These are phyloP conservation scores for Colletotrichum cereale DNA, from an alignment of 2,329 filamentous ascomycete species.

Conservation along the genomic window DNA sequence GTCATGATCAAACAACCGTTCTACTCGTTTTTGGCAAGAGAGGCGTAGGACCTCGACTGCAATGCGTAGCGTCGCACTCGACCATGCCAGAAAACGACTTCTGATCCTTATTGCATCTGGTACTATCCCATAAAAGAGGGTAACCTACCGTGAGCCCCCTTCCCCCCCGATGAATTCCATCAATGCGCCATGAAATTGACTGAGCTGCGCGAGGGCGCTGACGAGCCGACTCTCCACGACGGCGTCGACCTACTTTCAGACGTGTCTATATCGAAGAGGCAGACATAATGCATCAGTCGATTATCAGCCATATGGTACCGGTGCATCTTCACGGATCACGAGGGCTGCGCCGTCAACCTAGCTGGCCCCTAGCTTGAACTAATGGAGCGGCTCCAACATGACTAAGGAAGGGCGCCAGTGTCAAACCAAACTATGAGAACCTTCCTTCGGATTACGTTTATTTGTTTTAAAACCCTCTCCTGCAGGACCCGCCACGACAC, in stretches of 20 bases:
- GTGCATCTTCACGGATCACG: not conserved
- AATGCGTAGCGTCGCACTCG: too few species aligned
- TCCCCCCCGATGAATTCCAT: slow-evolving; percentile 49
- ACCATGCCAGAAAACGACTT: not conserved
- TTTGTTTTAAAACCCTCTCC: not conserved
- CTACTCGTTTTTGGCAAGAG: not conserved
- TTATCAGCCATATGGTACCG: not conserved
- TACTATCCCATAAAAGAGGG: slow-evolving; percentile 50
- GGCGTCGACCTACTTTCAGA: slow-evolving; percentile 52
- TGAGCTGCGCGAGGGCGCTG: slow-evolving; percentile 53
- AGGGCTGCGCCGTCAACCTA: too few species aligned
- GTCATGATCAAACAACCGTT: not conserved
- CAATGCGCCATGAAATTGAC: slow-evolving; percentile 52
- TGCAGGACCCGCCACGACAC: not conserved
- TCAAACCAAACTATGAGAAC: not conserved
- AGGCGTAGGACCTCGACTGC: not conserved
- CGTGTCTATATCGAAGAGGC: slow-evolving; percentile 45
- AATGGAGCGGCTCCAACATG: too few species aligned
- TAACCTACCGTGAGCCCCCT: slow-evolving; percentile 50
- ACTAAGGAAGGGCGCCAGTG: too few species aligned
- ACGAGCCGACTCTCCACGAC: slow-evolving; percentile 49
- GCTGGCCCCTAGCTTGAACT: too few species aligned
- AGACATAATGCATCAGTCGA: not conserved
- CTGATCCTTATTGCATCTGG: slow-evolving; percentile 55
- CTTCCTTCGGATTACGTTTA: not conserved